Conservation (phyloP, 1,284 basidiomycete species). For the Papiliotrema flavescens region DNA sequence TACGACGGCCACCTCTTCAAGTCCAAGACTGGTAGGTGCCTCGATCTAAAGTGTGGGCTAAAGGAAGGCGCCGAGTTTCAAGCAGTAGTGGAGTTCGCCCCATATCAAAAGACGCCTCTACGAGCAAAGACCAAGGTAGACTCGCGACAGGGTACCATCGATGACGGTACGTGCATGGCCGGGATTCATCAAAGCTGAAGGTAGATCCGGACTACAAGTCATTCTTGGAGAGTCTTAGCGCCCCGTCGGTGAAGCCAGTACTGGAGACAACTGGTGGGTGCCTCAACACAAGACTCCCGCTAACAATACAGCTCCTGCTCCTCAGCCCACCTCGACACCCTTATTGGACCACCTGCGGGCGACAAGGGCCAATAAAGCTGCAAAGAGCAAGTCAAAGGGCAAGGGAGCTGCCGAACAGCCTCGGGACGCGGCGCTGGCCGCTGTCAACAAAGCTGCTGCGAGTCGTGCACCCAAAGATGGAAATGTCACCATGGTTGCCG, state of each 20-base stretch:
- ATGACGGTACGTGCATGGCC: constrained; percentile 31
- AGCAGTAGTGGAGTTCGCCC: constrained; percentile 90
- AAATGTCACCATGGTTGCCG: constrained; percentile 34
- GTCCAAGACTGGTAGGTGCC: constrained; percentile 74
- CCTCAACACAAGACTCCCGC: not conserved
- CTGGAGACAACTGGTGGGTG: constrained; percentile 61
- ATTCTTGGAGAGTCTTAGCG: constrained; percentile 61
- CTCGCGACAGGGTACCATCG: constrained; percentile 44
- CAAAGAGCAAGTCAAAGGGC: constrained; percentile 51
- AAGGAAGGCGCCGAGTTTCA: constrained; percentile 73
- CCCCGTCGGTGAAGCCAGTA: constrained; percentile 50
- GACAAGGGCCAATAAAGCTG: constrained; percentile 58
- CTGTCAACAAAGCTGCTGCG: constrained; percentile 31
- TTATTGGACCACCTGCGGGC: constrained; percentile 79
- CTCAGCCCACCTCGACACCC: constrained; percentile 68
- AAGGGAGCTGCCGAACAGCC: constrained; percentile 12
- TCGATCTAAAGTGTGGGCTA: not conserved
- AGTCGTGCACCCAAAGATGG: constrained; percentile 28
- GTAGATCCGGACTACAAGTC: constrained; percentile 75
- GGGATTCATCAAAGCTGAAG: not conserved
- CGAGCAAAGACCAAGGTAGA: constrained; percentile 41
- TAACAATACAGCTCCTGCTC: constrained; percentile 14
- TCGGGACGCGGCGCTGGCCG: constrained; percentile 31
- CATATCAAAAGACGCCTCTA: constrained; percentile 67
- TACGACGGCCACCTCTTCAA: constrained; percentile 91